These are phyloP conservation scores for Phytophthora lateralis DNA, from an alignment of 352 stramenopile species.

Conservation along the genomic window DNA sequence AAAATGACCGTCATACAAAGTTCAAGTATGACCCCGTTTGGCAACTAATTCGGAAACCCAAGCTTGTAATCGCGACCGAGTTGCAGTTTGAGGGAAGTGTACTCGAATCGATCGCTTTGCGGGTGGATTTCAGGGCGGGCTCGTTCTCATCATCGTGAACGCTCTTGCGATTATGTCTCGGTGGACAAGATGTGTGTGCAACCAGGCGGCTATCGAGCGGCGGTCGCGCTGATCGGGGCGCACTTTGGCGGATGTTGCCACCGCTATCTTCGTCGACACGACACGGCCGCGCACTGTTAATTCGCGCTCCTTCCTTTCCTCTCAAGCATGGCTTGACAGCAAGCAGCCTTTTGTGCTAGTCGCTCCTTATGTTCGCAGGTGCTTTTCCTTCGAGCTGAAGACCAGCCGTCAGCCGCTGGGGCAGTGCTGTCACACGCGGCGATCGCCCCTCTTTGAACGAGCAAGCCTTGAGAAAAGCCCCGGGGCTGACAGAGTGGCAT, in stretches of 20 bases:
- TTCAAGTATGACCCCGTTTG: not conserved
- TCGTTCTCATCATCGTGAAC: slow-evolving; percentile 8
- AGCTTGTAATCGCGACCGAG: not conserved
- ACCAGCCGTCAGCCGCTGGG: slow-evolving; percentile 11
- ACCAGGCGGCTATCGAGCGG: not conserved
- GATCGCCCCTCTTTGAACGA: slow-evolving; percentile 6
- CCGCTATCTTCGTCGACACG: slow-evolving; percentile 14
- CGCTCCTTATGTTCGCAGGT: not conserved
- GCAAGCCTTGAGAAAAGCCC: slow-evolving; percentile 28
- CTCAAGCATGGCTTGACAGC: too few relatives aligned
- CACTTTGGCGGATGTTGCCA: not conserved
- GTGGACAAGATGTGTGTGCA: slow-evolving; percentile 12
- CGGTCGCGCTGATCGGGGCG: slow-evolving; percentile 18
- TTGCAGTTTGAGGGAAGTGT: not conserved
- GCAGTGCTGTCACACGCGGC: slow-evolving; percentile 24
- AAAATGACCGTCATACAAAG: not conserved
- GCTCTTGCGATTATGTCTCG: slow-evolving; percentile 21
- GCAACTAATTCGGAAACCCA: not conserved
- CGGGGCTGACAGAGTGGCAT: slow-evolving; percentile 14
- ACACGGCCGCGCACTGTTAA: not conserved
- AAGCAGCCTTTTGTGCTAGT: slow-evolving; percentile 13
- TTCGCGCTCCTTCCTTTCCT: slow-evolving; percentile 6
- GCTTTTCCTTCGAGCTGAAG: slow-evolving; percentile 15
- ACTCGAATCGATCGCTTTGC: too few relatives aligned
- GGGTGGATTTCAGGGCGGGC: slow-evolving; percentile 7